phyloP scores from a whole-genome alignment of 305 asterid genomes.

The Fraxinus sp. region DNA sequence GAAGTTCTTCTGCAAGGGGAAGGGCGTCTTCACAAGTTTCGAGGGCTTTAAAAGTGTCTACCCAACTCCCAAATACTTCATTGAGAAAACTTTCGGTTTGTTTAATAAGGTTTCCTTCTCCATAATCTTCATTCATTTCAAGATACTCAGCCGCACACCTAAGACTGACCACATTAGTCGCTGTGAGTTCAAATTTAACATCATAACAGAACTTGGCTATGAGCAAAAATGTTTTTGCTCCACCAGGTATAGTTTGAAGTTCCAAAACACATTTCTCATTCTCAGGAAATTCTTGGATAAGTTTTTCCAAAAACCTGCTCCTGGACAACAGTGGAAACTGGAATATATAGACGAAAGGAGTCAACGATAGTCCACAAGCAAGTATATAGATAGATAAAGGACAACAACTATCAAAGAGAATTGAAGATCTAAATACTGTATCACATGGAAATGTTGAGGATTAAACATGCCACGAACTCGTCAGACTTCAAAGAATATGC shows the following conservation, averaged over 20 bases:
- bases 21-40: slow-evolving; percentile 35
- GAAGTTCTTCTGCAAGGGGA: slow-evolving; percentile 43
- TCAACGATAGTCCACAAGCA: background rate
- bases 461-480: background rate
- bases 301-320: slow-evolving; percentile 35
- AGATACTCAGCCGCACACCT: slow-evolving; percentile 51
- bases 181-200: slow-evolving; percentile 37
- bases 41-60: slow-evolving; percentile 34
- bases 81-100: slow-evolving; percentile 34
- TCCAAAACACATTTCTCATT: slow-evolving; percentile 16
- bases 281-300: slow-evolving; percentile 26
- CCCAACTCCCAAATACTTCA: slow-evolving; percentile 34
- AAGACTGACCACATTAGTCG: slow-evolving; percentile 31
- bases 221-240: slow-evolving; percentile 37
- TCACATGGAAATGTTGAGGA: background rate
- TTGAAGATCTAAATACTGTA: background rate
- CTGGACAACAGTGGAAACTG: slow-evolving; percentile 46
- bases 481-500: background rate
- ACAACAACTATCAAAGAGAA: background rate
- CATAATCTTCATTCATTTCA: slow-evolving; percentile 43
- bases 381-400: background rate
- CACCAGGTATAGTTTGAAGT: slow-evolving; percentile 45
- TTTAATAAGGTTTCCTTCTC: slow-evolving; percentile 45
- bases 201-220: slow-evolving; percentile 51
- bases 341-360: background rate